Conservation (phyloP, 208 protist species). For the Leishmania arabica region DNA sequence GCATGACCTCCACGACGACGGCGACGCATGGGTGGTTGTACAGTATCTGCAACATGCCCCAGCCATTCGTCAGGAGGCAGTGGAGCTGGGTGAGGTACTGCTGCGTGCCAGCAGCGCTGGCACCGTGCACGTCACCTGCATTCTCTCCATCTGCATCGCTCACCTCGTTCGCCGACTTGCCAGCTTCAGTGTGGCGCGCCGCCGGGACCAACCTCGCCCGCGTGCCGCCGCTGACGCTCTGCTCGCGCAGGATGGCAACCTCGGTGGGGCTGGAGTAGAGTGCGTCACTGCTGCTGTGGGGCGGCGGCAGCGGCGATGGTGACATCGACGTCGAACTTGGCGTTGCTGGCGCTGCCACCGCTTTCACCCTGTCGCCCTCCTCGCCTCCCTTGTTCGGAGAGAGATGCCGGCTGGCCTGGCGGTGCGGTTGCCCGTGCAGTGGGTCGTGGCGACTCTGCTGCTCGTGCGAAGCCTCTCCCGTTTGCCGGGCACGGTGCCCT, state of each 20-base stretch:
- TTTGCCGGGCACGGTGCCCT: neutral
- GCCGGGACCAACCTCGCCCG: neutral
- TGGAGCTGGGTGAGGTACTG: conserved; percentile 46
- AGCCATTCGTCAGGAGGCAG: conserved; percentile 57
- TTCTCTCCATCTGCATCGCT: neutral
- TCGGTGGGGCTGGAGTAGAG: conserved; percentile 1
- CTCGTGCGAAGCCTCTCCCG: neutral
- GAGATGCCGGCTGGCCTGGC: neutral
- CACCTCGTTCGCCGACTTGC: neutral
- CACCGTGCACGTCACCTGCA: neutral
- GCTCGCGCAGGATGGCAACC: neutral
- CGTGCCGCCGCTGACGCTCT: neutral
- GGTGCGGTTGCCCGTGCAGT: neutral
- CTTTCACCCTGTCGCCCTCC: neutral
- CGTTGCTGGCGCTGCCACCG: neutral
- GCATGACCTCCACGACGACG: conserved; percentile 49
- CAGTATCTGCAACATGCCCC: conserved; percentile 58
- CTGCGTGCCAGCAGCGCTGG: conserved; percentile 5
- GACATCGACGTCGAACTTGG: neutral
- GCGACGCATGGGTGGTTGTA: conserved; percentile 39
- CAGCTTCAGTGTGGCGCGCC: neutral
- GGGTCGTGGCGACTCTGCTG: neutral
- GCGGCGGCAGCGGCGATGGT: neutral
- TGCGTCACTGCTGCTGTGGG: neutral
- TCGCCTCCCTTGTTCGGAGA: neutral